These are phyloP conservation scores for Glycine soja DNA, from an alignment of 306 rosid species.

Conservation along the genomic window DNA sequence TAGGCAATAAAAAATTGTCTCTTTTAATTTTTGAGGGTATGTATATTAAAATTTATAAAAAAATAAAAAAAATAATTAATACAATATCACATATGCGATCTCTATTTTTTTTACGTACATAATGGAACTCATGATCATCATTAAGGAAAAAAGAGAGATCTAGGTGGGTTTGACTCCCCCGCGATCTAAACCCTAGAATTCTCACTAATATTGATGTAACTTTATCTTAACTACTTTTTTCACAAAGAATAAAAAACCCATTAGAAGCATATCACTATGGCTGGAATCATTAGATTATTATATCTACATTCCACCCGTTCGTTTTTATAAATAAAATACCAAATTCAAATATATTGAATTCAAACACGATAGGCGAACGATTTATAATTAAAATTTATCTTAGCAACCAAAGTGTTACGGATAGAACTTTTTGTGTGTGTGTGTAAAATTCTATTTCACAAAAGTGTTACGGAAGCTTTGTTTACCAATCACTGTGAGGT, in stretches of 20 bases:
- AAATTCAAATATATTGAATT: conserved; percentile 32
- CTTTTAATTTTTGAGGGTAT: neutral
- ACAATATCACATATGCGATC: neutral
- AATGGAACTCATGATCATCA: neutral
- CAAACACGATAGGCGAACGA: neutral
- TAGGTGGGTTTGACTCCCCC: too few relatives aligned
- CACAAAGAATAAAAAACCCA: neutral
- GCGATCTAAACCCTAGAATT: too few relatives aligned
- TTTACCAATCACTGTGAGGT: neutral
- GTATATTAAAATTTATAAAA: neutral
- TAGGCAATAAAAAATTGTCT: neutral
- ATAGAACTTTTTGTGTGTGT: neutral
- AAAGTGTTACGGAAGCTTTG: conserved; percentile 26
- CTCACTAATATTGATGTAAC: neutral
- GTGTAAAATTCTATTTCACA: neutral
- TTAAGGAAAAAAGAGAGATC: neutral
- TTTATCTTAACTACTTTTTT: neutral
- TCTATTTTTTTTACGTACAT: neutral
- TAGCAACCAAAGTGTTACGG: neutral
- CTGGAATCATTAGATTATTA: neutral
- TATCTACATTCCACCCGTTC: neutral
- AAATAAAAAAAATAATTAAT: neutral
- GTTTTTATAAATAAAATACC: neutral
- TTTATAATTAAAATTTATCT: conserved; percentile 9
- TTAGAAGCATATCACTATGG: neutral